These are phyloP conservation scores for Fusarium succisae DNA, from an alignment of 2,329 filamentous ascomycete genomes.

Conservation along the genomic window DNA sequence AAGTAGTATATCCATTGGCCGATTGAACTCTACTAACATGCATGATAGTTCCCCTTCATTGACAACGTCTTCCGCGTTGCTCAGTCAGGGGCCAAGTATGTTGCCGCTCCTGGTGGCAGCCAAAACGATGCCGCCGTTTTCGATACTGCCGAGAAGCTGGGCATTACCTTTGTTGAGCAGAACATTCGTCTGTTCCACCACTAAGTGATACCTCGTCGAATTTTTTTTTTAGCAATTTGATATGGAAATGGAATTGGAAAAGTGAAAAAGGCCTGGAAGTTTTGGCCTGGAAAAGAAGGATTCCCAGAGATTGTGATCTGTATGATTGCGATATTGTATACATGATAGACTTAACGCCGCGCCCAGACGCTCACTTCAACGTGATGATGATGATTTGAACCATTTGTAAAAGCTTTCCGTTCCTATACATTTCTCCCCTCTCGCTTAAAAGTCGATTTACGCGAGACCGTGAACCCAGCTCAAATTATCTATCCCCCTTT, in stretches of 20 bases:
- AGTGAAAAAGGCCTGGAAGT: not conserved
- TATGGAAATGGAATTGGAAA: conserved; percentile 21
- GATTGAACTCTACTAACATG: conserved; percentile 35
- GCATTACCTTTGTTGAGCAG: conserved; percentile 96
- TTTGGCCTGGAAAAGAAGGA: conserved; percentile 11
- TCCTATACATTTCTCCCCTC: not conserved
- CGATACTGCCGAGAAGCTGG: conserved; percentile 88
- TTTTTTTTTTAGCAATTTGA: conserved; percentile 10
- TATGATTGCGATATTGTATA: conserved; percentile 27
- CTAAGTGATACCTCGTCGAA: conserved; percentile 31
- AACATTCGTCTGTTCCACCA: conserved; percentile 67
- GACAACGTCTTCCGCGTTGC: conserved; percentile 96
- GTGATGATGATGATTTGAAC: conserved; percentile 35
- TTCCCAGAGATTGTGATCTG: conserved; percentile 24
- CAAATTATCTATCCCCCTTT: conserved; percentile 23
- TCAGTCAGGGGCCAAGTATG: conserved; percentile 92
- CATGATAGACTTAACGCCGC: conserved; percentile 40
- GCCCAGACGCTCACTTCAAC: conserved; percentile 36
- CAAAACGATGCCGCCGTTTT: conserved; percentile 86
- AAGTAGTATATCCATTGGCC: conserved; percentile 54
- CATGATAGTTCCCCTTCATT: conserved; percentile 87
- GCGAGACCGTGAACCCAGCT: not conserved
- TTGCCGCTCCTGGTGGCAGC: conserved; percentile 90
- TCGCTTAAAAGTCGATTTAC: conserved; percentile 11
- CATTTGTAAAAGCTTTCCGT: not conserved